phyloP scores from a whole-genome alignment of 2,329 filamentous ascomycete genomes.

The Scopulariopsis brevicaulis region DNA sequence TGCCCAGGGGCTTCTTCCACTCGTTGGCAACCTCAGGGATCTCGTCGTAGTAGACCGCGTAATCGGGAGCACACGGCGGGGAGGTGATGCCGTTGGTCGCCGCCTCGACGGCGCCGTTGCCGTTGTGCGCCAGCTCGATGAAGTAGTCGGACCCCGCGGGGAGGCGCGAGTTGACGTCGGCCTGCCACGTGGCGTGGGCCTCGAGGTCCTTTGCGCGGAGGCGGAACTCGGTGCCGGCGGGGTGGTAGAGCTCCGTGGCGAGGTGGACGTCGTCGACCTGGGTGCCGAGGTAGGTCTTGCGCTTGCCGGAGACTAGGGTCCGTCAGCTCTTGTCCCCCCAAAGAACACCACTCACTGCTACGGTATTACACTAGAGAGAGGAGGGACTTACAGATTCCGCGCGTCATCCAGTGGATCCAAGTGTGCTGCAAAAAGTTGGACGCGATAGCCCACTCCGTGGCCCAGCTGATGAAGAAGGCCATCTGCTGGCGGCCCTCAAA shows the following conservation, averaged over 20 bases:
- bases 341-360: not conserved
- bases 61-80: constrained; percentile 24
- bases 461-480: constrained; percentile 46
- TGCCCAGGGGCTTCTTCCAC: constrained; percentile 34
- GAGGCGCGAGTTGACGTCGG: constrained; percentile 30
- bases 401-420: constrained; percentile 51
- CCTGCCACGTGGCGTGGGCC: constrained; percentile 30
- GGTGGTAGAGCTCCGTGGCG: constrained; percentile 34
- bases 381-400: constrained; percentile 30
- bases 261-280: constrained; percentile 55
- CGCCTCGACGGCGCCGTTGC: constrained; percentile 34
- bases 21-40: constrained; percentile 32
- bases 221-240: constrained; percentile 34
- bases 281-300: constrained; percentile 40
- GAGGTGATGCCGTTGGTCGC: constrained; percentile 33
- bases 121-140: constrained; percentile 42
- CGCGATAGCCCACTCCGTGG: constrained; percentile 28
- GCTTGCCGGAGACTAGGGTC: constrained; percentile 32
- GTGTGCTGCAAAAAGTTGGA: constrained; percentile 49
- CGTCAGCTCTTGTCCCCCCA: too few species aligned
- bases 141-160: constrained; percentile 38
- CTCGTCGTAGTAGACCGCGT: constrained; percentile 30
- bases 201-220: constrained; percentile 32
- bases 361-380: not conserved
- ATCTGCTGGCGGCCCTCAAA: constrained; percentile 47